Base-by-base conservation (phyloP, 2,329 filamentous ascomycete genomes). In the Leptodontidium sp. region DNA sequence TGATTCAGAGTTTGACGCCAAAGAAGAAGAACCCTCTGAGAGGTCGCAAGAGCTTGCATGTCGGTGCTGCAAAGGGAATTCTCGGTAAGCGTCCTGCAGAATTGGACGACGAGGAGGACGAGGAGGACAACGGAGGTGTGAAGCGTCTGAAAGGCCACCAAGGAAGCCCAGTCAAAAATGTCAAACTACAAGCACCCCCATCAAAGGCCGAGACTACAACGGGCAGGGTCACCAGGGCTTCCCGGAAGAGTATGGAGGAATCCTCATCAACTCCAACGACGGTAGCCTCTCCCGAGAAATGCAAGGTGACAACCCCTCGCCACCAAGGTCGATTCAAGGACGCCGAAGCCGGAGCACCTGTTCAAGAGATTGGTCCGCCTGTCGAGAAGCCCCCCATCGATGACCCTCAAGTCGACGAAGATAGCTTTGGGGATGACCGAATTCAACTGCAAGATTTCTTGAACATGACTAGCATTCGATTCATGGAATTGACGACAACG, bases 401-500 rank as follows among this genome's bases (percentile, higher is more conserved):
- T 62, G 79, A 82, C 6, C 85, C 88, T n/a, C 84, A 84, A 24
- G 79, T 83, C 14, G 69, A 72, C 15, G 77, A 78, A 55, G 74
- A 78, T 29, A 78, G 78, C 26, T 68, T 74, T 35, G 76, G 77
- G 14, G 84, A 86, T 24, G 87, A 90, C 32, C 86, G 85, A 26
- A 94, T 97, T 65, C 91, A 94, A 57, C 84, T 99, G 2, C 93
- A 97, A 74, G 92, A 97, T 64, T 99, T 99, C 81, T 83, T 99
- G 55, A 93, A 97, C 71, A 90, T 97, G 89, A 98, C 95, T 2
- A 97, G 93, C 68, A 97, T 99, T 76, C 93, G 94, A 65, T 99
- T 99, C 82, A 98, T 99, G 92, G 96, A 99, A 78, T 85, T 99
- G 61, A 97, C 91, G n/a, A 97, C 95, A 0, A 98, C 94, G 1